A percentile compares a stretch with the other conserved stretches of the same genome.
phyloP scores from a whole-genome alignment of 768 basidiomycete genomes.

The Pleurotus djamor region DNA sequence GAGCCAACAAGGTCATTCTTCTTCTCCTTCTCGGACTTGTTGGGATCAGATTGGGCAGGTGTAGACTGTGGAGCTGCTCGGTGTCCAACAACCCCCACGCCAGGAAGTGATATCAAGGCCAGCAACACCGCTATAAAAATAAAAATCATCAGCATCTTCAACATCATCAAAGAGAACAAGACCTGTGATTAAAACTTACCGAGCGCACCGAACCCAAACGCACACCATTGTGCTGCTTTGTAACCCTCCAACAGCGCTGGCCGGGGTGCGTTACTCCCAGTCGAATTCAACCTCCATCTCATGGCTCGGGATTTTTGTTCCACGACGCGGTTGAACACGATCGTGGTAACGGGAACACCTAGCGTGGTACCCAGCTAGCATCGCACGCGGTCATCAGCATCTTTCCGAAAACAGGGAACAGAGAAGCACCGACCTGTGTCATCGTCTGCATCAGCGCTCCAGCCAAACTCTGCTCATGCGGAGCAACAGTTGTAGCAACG shows the following conservation, averaged over 20 bases:
- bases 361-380: conserved; percentile 52
- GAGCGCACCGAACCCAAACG: conserved; percentile 44
- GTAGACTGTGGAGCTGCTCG: background rate
- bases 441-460: conserved; percentile 64
- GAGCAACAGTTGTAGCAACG: conserved; percentile 48
- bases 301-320: conserved; percentile 18
- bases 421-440: conserved; percentile 37
- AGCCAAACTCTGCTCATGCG: conserved; percentile 55
- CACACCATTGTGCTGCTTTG: conserved; percentile 50
- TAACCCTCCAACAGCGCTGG: conserved; percentile 45
- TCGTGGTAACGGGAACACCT: conserved; percentile 56
- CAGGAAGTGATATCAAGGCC: conserved; percentile 4
- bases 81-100: conserved; percentile 4
- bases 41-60: background rate
- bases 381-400: background rate
- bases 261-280: conserved; percentile 23
- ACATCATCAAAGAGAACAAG: background rate
- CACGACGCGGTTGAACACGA: conserved; percentile 50
- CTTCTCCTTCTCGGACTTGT: background rate
- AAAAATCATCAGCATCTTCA: conserved; percentile 5
- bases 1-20: too few species aligned
- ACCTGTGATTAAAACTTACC: conserved; percentile 28
- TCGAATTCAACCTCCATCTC: conserved; percentile 26
- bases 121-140: background rate
- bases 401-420: background rate